Conservation (phyloP, 208 protist species). For the Balamuthia mandrillaris region DNA sequence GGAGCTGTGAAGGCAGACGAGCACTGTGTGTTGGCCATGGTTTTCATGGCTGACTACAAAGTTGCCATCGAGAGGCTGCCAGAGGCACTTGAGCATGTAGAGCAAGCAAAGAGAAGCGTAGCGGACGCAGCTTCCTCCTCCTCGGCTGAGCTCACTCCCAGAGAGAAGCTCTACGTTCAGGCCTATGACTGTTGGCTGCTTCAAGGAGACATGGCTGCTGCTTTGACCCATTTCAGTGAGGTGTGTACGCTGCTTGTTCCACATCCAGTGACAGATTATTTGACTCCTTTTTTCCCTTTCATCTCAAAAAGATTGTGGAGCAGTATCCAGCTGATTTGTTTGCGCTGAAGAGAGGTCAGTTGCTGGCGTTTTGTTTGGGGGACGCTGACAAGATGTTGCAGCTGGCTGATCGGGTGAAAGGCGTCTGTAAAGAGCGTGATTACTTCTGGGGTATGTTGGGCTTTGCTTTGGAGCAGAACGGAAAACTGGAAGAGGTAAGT, state of each 20-base stretch:
- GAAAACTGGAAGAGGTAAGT: neutral
- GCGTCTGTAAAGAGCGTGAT: neutral
- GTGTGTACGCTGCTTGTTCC: no score
- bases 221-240: neutral
- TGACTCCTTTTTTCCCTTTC: neutral
- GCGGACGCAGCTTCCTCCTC: neutral
- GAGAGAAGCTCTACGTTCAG: constrained; percentile 24
- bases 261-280: neutral
- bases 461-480: constrained; percentile 27
- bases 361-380: constrained; percentile 7
- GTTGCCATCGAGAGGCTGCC: neutral
- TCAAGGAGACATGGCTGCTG: neutral
- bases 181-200: constrained; percentile 18
- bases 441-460: constrained; percentile 26
- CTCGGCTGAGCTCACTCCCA: neutral
- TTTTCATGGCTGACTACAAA: neutral
- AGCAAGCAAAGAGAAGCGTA: neutral
- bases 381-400: neutral
- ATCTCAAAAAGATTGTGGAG: neutral
- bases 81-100: neutral
- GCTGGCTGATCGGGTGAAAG: neutral
- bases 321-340: neutral
- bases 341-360: constrained; percentile 6
- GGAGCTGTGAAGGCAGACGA: neutral
- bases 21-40: neutral